These are phyloP conservation scores for Quercus wislizeni DNA, from an alignment of 306 rosid species.

Conservation along the genomic window DNA sequence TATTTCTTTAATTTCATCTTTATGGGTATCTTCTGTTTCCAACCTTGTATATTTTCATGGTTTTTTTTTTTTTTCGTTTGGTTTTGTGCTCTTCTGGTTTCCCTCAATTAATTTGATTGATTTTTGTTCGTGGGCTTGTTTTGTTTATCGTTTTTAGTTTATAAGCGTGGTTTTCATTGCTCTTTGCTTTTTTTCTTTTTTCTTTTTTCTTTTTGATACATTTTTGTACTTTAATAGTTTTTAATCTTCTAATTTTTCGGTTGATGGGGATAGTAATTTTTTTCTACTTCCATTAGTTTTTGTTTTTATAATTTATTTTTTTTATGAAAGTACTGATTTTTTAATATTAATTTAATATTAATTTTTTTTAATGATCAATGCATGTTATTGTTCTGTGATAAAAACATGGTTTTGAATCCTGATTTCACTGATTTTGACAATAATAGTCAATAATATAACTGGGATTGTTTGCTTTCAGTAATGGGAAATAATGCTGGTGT, in stretches of 20 bases:
- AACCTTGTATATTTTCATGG: conserved; percentile 14
- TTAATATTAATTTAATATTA: not conserved
- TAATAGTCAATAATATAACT: conserved; percentile 5
- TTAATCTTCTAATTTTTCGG: not conserved
- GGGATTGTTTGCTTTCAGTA: conserved; percentile 28
- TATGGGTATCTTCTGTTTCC: conserved; percentile 31
- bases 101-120: not conserved
- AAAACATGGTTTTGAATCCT: not conserved
- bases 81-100: not conserved
- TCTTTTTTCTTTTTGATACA: not conserved
- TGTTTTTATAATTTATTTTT: not conserved
- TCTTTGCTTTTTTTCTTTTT: conserved; percentile 9
- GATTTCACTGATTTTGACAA: conserved; percentile 16
- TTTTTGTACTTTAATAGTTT: no score
- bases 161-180: conserved; percentile 27
- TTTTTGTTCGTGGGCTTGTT: conserved; percentile 13
- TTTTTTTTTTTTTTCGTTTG: not conserved
- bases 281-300: not conserved
- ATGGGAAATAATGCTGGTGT: conserved; percentile 52
- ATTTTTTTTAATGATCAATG: not conserved
- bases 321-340: not conserved
- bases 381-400: not conserved
- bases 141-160: not conserved
- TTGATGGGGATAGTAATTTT: not conserved
- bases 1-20: conserved; percentile 13